Evolutionary conservation across 2,329 filamentous ascomycete genomes (phyloP), one percentile per base, ranked within the genome.

Genomic region (Pseudomassariella vexata): DNA sequence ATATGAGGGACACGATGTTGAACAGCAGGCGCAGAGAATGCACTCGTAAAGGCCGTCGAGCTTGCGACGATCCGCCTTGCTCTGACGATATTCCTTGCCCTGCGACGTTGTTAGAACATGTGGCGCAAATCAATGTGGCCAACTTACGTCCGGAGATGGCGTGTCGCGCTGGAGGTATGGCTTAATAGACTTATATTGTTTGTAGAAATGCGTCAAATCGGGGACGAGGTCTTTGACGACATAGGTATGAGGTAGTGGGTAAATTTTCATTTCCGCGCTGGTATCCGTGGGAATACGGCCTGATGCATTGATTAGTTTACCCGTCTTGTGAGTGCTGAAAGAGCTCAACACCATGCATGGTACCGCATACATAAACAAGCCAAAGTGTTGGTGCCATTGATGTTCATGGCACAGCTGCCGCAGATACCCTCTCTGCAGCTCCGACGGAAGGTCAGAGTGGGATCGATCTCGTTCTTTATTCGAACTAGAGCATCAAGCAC

Each of bases 111-210:
- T 46, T 25, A 48, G 26, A 22, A 38, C 14, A 37, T 12, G 28
- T 47, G 16, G 49, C 36, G 33, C 24, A 21, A 16, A 21, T 17
- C 23, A 24, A 16, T 17, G 17, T 5, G 16, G 8, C 8, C 26
- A 30, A 72, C 83, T 60, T 75, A 94, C 86, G 57, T 95, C 85
- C 47, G 80, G 77, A 25, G 86, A 69, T 34, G 85, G 82, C 18
- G 86, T 92, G 44, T 89, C 82, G 55, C 88, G 79, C 71, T 96
- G 92, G 33, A 98, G 80, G 63, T 95, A 98, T 25, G 92, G 92
- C 80, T 96, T 94, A 68, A 98, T 95, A 11, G 89, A 95, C 69
- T 95, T 95, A 79, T 98, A 98, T 74, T 98, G 92, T 77, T 96
- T 96, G 79, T 98, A 98, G 71, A 98, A 96, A 56, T 92, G 85